A percentile compares a stretch with the other conserved stretches of the same genome.
These are phyloP conservation scores for Euptelea pleiosperma DNA, from an alignment of 164 flowering plant genomes.

Conservation along the genomic window DNA sequence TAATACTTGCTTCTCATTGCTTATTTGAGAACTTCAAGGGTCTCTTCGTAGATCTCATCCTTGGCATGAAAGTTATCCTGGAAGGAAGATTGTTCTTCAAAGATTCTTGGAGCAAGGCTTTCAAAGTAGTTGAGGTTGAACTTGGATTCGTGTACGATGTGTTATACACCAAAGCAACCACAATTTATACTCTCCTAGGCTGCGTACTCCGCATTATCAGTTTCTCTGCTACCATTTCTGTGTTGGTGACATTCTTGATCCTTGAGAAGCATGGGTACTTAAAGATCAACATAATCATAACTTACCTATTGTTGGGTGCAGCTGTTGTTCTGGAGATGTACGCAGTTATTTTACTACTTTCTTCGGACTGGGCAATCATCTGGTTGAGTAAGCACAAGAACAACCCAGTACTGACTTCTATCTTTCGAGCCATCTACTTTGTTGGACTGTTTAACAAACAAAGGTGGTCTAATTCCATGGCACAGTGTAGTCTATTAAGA, in stretches of 20 bases:
- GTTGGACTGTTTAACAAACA: too few species aligned
- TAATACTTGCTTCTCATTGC: too few species aligned
- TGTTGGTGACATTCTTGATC: constrained; percentile 20
- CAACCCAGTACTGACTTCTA: too few species aligned
- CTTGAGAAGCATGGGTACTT: constrained; percentile 7
- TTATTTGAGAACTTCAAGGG: constrained; percentile 35
- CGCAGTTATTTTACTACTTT: too few species aligned
- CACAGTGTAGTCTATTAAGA: too few species aligned
- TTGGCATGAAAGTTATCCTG: constrained; percentile 29
- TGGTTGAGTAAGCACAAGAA: too few species aligned
- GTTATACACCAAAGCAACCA: constrained; percentile 35
- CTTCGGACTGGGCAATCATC: too few species aligned
- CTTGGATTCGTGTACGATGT: constrained; percentile 43
- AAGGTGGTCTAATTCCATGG: too few species aligned
- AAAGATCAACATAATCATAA: constrained; percentile 18
- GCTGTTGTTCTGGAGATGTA: not conserved
- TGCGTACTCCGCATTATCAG: constrained; percentile 20
- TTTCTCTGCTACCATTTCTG: constrained; percentile 5
- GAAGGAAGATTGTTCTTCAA: constrained; percentile 33
- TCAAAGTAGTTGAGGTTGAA: constrained; percentile 35
- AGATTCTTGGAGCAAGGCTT: constrained; percentile 23
- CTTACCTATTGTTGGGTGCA: not conserved
- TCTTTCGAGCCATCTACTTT: too few species aligned
- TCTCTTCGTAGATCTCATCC: constrained; percentile 34
- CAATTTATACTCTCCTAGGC: constrained; percentile 20